These are phyloP conservation scores for Pleurozium schreberi DNA, from an alignment of 225 moss, liverwort and hornwort genomes.

Conservation along the genomic window DNA sequence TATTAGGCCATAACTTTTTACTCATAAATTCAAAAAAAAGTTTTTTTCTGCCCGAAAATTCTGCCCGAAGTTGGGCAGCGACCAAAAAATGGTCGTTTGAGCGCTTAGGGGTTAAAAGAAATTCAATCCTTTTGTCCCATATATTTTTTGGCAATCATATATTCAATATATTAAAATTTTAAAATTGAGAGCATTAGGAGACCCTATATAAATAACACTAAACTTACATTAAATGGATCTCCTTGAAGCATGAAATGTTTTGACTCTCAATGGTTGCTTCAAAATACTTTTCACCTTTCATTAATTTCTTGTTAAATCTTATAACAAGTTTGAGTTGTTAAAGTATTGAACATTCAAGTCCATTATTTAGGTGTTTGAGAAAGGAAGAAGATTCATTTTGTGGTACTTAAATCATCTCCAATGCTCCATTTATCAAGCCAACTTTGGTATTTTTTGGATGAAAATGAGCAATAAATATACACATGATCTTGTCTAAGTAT, in stretches of 20 bases:
- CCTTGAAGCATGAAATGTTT: neutral
- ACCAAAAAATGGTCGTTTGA: too few species aligned
- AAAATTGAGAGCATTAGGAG: fast-evolving
- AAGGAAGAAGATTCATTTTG: too few species aligned
- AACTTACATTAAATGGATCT: neutral
- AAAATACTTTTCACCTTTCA: neutral
- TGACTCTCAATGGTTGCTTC: neutral
- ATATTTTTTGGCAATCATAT: fast-evolving
- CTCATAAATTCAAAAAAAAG: too few species aligned
- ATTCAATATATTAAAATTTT: neutral
- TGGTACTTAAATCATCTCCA: neutral
- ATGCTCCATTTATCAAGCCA: fast-evolving
- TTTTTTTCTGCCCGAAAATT: neutral
- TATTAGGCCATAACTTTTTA: too few species aligned
- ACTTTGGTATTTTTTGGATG: neutral
- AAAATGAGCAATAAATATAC: neutral
- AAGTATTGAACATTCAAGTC: neutral
- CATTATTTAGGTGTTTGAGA: neutral
- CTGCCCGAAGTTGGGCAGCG: too few species aligned
- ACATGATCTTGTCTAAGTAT: neutral
- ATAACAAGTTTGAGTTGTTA: neutral
- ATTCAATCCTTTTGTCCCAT: neutral
- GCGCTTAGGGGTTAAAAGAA: fast-evolving
- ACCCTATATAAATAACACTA: neutral
- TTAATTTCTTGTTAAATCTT: neutral